phyloP scores from a whole-genome alignment of 768 basidiomycete species.

The Daedaleopsis nitida region DNA sequence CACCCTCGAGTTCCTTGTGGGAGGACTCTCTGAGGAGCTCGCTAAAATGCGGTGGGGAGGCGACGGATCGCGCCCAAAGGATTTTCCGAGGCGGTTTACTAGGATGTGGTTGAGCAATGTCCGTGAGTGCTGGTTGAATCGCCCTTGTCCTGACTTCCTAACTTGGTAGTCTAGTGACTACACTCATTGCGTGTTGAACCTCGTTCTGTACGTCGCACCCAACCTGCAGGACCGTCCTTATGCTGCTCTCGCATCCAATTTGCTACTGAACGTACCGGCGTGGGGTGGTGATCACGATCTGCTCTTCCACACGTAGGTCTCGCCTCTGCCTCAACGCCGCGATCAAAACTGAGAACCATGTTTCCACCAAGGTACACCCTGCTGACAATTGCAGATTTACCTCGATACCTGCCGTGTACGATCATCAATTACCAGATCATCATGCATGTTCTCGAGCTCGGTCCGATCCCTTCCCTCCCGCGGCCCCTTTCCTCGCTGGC shows the following conservation, averaged over 20 bases:
- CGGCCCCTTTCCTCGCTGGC: conserved; percentile 24
- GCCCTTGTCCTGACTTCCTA: no score
- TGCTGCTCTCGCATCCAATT: conserved; percentile 32
- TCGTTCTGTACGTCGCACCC: conserved; percentile 30
- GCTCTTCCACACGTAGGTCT: no score
- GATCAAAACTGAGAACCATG: no score
- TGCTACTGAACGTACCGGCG: conserved; percentile 29
- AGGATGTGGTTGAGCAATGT: no score
- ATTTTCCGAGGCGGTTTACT: no score
- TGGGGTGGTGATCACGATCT: conserved; percentile 18
- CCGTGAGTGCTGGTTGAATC: no score
- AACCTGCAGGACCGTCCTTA: conserved; percentile 26
- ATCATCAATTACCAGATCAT: conserved; percentile 27
- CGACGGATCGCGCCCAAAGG: no score
- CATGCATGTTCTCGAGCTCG: conserved; percentile 4
- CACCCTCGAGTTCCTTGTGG: conserved; percentile 33
- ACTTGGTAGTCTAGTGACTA: conserved; percentile 25
- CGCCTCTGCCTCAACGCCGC: no score
- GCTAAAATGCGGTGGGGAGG: conserved; percentile 20
- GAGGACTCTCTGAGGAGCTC: conserved; percentile 35
- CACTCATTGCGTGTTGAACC: conserved; percentile 32
- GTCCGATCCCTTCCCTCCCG: background rate
- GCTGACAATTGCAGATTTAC: conserved; percentile 32
- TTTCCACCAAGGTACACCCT: background rate
- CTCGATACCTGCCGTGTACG: conserved; percentile 31